Conservation (phyloP, 305 asterid species). For the Lippia alba region DNA sequence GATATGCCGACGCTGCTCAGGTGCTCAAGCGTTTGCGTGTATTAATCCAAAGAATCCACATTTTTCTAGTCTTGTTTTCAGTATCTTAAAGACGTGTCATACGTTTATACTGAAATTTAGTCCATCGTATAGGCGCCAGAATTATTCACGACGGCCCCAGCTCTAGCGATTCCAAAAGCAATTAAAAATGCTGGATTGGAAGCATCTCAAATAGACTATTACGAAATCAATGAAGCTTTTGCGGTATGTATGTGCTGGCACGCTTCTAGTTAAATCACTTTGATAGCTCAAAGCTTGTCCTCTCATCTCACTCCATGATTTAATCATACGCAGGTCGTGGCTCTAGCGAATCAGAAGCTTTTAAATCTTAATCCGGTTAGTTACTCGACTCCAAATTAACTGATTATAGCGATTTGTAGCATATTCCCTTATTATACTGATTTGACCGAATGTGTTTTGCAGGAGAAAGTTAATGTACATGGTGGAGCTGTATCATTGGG, state of each 20-base stretch:
- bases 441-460: conserved; percentile 32
- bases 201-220: conserved; percentile 68
- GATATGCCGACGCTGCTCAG: conserved; percentile 90
- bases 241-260: conserved; percentile 58
- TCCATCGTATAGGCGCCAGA: conserved; percentile 61
- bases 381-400: conserved; percentile 17
- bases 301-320: conserved; percentile 5
- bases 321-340: conserved; percentile 62
- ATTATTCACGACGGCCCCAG: conserved; percentile 75
- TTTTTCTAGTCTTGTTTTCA: not conserved
- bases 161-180: conserved; percentile 82
- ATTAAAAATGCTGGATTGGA: conserved; percentile 69
- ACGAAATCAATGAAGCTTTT: conserved; percentile 82
- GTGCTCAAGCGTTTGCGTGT: conserved; percentile 35
- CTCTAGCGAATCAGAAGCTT: conserved; percentile 78
- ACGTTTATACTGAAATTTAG: conserved; percentile 24
- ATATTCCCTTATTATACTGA: not conserved
- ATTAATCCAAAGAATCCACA: not conserved
- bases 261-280: too few relatives aligned
- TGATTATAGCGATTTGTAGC: too few relatives aligned
- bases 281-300: not conserved
- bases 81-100: not conserved
- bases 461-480: conserved; percentile 76
- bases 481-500: conserved; percentile 87
- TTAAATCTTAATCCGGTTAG: conserved; percentile 64